Percentiles rank a stretch among this genome's conserved stretches.
These are phyloP conservation scores for Botrytis fabae DNA, from an alignment of 2,329 filamentous ascomycete species.

Conservation along the genomic window DNA sequence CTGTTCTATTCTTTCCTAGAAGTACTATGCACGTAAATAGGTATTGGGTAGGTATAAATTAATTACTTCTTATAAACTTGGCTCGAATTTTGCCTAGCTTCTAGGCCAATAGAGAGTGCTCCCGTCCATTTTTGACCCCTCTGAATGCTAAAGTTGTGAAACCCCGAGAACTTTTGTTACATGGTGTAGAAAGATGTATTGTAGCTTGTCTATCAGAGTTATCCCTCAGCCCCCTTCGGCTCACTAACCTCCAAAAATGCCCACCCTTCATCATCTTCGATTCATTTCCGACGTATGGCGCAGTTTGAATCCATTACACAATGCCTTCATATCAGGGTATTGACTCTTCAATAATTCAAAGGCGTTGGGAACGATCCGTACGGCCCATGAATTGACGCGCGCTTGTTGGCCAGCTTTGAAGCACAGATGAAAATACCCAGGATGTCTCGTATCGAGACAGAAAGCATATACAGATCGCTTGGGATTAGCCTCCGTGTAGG, in stretches of 20 bases:
- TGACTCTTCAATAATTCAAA: constrained; percentile 86
- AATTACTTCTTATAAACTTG: constrained; percentile 1
- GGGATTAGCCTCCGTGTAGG: constrained; percentile 94
- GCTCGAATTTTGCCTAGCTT: not conserved
- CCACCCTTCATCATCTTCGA: constrained; percentile 25
- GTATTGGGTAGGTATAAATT: constrained; percentile 3
- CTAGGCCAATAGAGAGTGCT: constrained; percentile 16
- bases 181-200: constrained; percentile 7
- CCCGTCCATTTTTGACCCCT: constrained; percentile 19
- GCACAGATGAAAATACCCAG: constrained; percentile 92
- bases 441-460: constrained; percentile 88
- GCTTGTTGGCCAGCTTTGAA: constrained; percentile 87
- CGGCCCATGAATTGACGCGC: constrained; percentile 73
- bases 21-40: not conserved
- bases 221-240: constrained; percentile 5
- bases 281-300: constrained; percentile 36
- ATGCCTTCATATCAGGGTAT: constrained; percentile 91
- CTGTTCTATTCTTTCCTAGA: not conserved
- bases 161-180: constrained; percentile 7
- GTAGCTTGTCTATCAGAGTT: constrained; percentile 10
- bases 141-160: constrained; percentile 14
- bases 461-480: constrained; percentile 92
- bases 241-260: not conserved
- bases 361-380: constrained; percentile 89
- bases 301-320: constrained; percentile 94